phyloP scores from a whole-genome alignment of 2,329 filamentous ascomycete genomes.

The Helotiales sp. region DNA sequence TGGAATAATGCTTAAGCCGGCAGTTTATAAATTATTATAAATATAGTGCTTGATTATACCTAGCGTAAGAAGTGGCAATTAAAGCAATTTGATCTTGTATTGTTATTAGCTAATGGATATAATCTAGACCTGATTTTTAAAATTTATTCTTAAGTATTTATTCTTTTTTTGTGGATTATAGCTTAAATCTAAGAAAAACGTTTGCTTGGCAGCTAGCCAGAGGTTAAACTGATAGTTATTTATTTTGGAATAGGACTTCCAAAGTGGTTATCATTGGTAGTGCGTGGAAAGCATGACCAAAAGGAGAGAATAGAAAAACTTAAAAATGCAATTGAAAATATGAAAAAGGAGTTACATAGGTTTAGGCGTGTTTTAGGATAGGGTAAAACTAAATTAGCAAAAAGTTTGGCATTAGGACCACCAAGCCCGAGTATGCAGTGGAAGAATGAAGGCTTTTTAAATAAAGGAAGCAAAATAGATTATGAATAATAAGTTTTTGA shows the following conservation, averaged over 20 bases:
- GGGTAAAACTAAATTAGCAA: slow-evolving; percentile 5
- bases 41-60: neutral
- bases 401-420: slow-evolving; percentile 10
- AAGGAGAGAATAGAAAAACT: slow-evolving; percentile 12
- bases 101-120: neutral
- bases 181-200: slow-evolving; percentile 3
- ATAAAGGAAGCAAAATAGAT: neutral
- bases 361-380: neutral
- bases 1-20: slow-evolving; percentile 25
- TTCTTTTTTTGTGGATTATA: neutral
- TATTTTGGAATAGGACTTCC: slow-evolving; percentile 22
- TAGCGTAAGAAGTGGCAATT: neutral
- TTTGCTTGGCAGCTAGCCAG: slow-evolving; percentile 16
- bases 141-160: neutral
- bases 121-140: neutral
- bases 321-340: slow-evolving; percentile 18
- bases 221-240: neutral
- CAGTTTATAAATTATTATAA: neutral
- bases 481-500: neutral
- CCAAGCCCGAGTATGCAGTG: slow-evolving; percentile 20
- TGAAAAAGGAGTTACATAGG: slow-evolving; percentile 14
- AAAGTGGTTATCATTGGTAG: slow-evolving; percentile 23
- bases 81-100: neutral
- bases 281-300: slow-evolving; percentile 20
- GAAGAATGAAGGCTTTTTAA: slow-evolving; percentile 5